Evolutionary conservation across 1,139 yeast genomes (phyloP).

Genomic region (Debaryomyces sp.): DNA sequence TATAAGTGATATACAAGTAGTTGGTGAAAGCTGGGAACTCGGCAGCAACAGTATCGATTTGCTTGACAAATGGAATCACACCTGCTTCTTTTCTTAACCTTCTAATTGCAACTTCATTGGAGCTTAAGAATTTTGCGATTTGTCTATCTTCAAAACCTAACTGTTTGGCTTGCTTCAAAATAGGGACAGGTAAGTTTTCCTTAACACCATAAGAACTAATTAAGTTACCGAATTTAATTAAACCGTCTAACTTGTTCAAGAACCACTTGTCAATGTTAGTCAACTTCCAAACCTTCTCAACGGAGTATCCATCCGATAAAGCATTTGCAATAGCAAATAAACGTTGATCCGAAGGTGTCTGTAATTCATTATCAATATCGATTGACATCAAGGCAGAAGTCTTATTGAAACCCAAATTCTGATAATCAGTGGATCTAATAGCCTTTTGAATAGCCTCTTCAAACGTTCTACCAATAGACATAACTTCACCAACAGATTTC

Average conservation of each 20-base stretch:
- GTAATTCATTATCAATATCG: conserved; percentile 87
- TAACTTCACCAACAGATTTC: conserved; percentile 99
- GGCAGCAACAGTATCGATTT: conserved; percentile 98
- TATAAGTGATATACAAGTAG: conserved; percentile 93
- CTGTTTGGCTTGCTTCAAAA: conserved; percentile 89
- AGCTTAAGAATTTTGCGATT: conserved; percentile 85
- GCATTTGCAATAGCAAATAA: conserved; percentile 97
- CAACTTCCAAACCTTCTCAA: conserved; percentile 88
- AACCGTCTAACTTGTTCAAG: conserved; percentile 77
- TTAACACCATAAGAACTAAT: conserved; percentile 61
- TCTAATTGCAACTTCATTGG: conserved; percentile 93
- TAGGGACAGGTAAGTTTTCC: conserved; percentile 59
- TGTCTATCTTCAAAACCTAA: conserved; percentile 97
- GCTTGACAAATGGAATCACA: conserved; percentile 90
- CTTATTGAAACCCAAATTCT: conserved; percentile 89
- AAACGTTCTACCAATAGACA: conserved; percentile 97
- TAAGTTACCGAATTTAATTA: conserved; percentile 69
- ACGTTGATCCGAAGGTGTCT: conserved; percentile 96
- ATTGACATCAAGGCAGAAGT: conserved; percentile 87
- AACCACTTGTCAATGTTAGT: conserved; percentile 98
- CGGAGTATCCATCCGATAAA: conserved; percentile 78
- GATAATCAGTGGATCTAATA: conserved; percentile 93
- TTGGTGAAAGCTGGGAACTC: conserved; percentile 98
- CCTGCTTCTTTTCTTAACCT: conserved; percentile 88
- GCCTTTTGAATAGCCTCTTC: conserved; percentile 99